Evolutionary conservation across 75 land plant species (phyloP), one percentile per base, ranked within the genome.

Genomic region (Ceratopteris richardii): DNA sequence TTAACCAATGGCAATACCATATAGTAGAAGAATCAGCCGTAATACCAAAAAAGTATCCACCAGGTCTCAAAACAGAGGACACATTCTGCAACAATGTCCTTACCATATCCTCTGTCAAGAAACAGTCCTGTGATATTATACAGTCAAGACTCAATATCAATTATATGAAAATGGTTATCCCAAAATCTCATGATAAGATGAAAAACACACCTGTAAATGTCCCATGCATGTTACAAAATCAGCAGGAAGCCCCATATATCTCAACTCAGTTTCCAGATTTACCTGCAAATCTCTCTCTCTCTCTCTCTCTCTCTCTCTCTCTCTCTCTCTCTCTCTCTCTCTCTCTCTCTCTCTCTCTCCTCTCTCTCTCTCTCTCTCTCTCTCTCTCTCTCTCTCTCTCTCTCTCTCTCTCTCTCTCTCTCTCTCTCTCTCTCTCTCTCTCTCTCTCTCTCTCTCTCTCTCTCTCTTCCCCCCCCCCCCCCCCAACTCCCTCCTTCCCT

Each of bases 1-100:
- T n/a, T n/a, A n/a, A n/a, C n/a, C n/a, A n/a, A n/a, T n/a, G n/a
- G 2, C 50, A 46, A 46, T 46, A 94, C 99, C 99, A 95, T 66
- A 95, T 86, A 23, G 96, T 95, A 60, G 99, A 95, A 41, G 99
- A 86, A 81, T 95, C 99, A 63, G 92, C 86, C 69, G 84, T 78
- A 39, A 87, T 87, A 61, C 99, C 99, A 58, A 95, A 69, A 66
- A 95, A 95, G 61, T 76, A 90, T 50, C 99, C 97, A 19, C 99
- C 99, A 2, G 97, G 91, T 66, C 76, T 90, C 39, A 95, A 76
- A 44, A 95, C 52, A 10, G 80, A 70, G 21, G 87, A 69, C 13
- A 95, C 88, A 75, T 95, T 95, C 16, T 64, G 66, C 19, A 95
- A 78, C 59, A 95, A 82, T 27, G 62, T 74, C 73, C 71, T 82